These are phyloP conservation scores for Coleophoma eucalyptorum DNA, from an alignment of 2,329 filamentous ascomycete species.

Conservation along the genomic window DNA sequence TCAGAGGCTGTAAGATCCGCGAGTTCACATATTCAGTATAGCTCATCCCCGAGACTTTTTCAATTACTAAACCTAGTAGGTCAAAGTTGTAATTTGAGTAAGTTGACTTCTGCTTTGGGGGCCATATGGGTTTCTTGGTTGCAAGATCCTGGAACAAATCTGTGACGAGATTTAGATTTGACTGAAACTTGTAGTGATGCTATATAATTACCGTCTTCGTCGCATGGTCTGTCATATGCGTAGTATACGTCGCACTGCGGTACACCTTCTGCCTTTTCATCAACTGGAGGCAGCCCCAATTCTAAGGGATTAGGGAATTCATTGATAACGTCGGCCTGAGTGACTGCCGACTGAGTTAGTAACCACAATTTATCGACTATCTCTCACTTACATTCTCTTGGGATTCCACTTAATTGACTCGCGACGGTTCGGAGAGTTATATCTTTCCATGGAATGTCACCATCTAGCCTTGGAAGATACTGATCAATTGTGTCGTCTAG, in stretches of 20 bases:
- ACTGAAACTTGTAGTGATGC: neutral
- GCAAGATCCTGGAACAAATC: constrained; percentile 4
- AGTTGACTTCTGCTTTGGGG: constrained; percentile 19
- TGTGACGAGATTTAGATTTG: neutral
- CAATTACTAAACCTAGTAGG: constrained; percentile 22
- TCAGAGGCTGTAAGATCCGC: neutral
- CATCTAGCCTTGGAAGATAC: constrained; percentile 14
- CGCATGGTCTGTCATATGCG: neutral
- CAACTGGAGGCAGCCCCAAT: neutral
- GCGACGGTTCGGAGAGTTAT: constrained; percentile 23
- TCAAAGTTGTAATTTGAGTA: constrained; percentile 27
- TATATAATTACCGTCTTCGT: neutral
- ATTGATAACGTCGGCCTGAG: neutral
- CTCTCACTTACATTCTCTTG: constrained; percentile 17
- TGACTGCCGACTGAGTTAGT: neutral
- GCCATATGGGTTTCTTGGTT: constrained; percentile 13
- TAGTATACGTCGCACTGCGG: constrained; percentile 1
- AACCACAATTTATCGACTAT: neutral
- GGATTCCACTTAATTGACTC: constrained; percentile 23
- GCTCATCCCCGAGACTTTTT: constrained; percentile 19
- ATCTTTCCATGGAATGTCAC: constrained; percentile 17
- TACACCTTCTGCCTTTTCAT: neutral
- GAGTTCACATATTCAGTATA: constrained; percentile 13
- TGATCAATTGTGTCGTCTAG: constrained; percentile 21
- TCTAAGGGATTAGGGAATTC: neutral